Percentiles rank a stretch among this genome's conserved stretches.
These are phyloP conservation scores for Melampsora larici-populina DNA, from an alignment of 1,284 basidiomycete species.

Conservation along the genomic window DNA sequence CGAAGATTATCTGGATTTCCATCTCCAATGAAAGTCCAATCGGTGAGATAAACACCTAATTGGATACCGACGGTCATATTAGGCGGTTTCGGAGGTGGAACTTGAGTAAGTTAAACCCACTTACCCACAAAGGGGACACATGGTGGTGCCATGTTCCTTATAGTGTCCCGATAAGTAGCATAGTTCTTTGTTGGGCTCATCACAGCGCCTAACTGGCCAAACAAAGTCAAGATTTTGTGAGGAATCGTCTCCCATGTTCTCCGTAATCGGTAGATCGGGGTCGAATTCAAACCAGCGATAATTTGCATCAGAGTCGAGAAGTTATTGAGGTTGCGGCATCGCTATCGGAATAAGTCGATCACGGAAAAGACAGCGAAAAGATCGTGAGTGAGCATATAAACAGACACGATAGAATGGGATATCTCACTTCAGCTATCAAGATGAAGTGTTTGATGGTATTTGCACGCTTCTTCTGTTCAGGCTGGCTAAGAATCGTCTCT, in stretches of 20 bases:
- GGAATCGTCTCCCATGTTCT: constrained; percentile 83
- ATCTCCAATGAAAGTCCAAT: constrained; percentile 94
- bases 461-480: constrained; percentile 80
- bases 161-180: constrained; percentile 78
- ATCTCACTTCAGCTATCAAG: constrained; percentile 79
- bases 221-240: constrained; percentile 55
- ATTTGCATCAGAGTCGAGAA: constrained; percentile 95
- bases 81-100: not conserved
- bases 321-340: constrained; percentile 83
- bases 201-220: constrained; percentile 70
- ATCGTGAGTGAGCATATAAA: constrained; percentile 42
- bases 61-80: not conserved
- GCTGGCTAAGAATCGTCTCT: constrained; percentile 76
- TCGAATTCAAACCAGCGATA: constrained; percentile 88
- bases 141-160: constrained; percentile 82
- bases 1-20: constrained; percentile 82
- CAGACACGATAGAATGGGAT: not conserved
- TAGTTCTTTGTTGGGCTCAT: constrained; percentile 91
- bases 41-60: constrained; percentile 87
- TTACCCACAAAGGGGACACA: constrained; percentile 96
- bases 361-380: not conserved
- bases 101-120: constrained; percentile 45
- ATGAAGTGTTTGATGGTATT: constrained; percentile 85
- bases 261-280: constrained; percentile 85
- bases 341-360: constrained; percentile 59